Evolutionary conservation across 2,329 filamentous ascomycete species (phyloP), one percentile per base, ranked within the genome.

Genomic region (Chaetomium strumarium): DNA sequence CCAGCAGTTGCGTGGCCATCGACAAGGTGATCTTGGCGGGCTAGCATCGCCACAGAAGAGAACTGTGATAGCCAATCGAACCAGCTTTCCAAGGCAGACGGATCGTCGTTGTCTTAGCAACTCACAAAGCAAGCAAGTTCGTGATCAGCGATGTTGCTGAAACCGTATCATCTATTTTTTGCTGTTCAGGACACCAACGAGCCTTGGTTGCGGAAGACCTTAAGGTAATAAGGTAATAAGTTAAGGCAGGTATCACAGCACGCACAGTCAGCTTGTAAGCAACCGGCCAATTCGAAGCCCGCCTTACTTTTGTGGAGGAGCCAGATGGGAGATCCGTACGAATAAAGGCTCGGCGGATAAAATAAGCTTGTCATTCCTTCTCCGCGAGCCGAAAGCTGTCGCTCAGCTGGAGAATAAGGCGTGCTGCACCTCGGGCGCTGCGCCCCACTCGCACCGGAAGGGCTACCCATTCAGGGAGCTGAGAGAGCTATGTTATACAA

Each of bases 391-490:
- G 19, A 20, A 29, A 11, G 19, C 9, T 24, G 24, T 30, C 38
- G 20, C 13, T 38, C 14, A 38, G 47, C 17, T 16, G n/a, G 8
- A 13, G 33, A 2, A 31, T 30, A 11, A 31, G 13, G 17, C 38
- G 29, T 29, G 12, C n/a, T 51, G 37, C 37, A 51, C 37, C 43
- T 40, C 40, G 43, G n/a, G 50, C 31, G 44, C 50, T 52, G 50
- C 50, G 44, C 50, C 50, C 44, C 50, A 20, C 38, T 10, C 12
- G 7, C 38, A 14, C 33, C 20, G 31, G 33, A 38, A 43, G 42
- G 19, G 13, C n/a, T n/a, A n/a, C n/a, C n/a, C 19, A 38, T 31
- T n/a, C n/a, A 24, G 24, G 24, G 24, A n/a, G n/a, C n/a, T n/a
- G n/a, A n/a, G 24, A 24, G 24, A 24, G 4, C 4, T 24, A 24